These are phyloP conservation scores for Phallus indusiatus DNA, from an alignment of 768 basidiomycete genomes.

Conservation along the genomic window DNA sequence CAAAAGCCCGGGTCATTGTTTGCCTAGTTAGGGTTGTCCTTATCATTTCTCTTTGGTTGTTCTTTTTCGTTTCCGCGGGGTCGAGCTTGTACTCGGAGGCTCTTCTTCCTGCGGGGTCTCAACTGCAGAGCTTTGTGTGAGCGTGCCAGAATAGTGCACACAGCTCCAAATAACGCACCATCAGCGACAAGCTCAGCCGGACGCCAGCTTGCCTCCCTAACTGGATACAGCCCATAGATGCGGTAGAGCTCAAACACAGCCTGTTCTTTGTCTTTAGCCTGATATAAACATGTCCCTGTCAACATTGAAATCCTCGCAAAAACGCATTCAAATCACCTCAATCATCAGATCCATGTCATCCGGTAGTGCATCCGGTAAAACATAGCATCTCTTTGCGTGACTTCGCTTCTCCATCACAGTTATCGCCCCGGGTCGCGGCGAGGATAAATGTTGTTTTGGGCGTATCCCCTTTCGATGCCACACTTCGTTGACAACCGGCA, in stretches of 20 bases:
- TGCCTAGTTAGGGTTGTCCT: too few relatives aligned
- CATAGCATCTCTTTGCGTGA: slow-evolving; percentile 74
- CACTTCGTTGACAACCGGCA: slow-evolving; percentile 64
- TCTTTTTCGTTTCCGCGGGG: too few relatives aligned
- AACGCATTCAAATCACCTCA: slow-evolving; percentile 30
- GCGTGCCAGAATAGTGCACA: too few relatives aligned
- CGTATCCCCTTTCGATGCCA: slow-evolving; percentile 70
- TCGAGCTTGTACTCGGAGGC: too few relatives aligned
- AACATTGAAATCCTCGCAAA: not conserved
- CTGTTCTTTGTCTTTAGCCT: slow-evolving; percentile 88
- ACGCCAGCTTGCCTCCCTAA: slow-evolving; percentile 33
- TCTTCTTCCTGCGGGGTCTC: too few relatives aligned
- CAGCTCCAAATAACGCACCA: not conserved
- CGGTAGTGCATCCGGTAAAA: slow-evolving; percentile 52
- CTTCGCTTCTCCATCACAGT: slow-evolving; percentile 80
- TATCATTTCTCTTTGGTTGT: too few relatives aligned
- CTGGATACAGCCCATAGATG: slow-evolving; percentile 61
- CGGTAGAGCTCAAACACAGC: slow-evolving; percentile 81
- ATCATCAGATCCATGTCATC: slow-evolving; percentile 86
- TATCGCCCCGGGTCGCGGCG: slow-evolving; percentile 77
- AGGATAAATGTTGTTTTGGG: slow-evolving; percentile 89
- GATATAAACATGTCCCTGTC: not conserved
- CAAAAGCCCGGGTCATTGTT: too few relatives aligned
- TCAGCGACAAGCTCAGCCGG: not conserved
- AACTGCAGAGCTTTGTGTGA: too few relatives aligned